A percentile compares a stretch with the other conserved stretches of the same genome.
Conservation (phyloP, 768 basidiomycete genomes). For the Mycena floridula region DNA sequence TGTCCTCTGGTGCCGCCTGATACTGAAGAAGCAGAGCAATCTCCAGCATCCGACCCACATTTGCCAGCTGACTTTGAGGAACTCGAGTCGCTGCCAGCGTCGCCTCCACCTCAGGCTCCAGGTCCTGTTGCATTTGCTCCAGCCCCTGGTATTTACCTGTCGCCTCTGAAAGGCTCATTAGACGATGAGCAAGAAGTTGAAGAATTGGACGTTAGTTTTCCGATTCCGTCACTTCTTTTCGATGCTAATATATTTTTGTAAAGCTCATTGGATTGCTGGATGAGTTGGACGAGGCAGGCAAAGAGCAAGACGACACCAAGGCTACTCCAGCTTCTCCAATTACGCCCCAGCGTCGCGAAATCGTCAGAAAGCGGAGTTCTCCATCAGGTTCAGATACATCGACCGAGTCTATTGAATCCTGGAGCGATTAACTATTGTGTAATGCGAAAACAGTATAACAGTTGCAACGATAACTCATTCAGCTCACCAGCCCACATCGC, state of each 20-base stretch:
- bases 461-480: not conserved
- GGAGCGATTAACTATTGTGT: slow-evolving; percentile 15
- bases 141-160: slow-evolving; percentile 30
- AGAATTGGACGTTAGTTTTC: too few relatives aligned
- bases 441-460: slow-evolving; percentile 2
- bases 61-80: not conserved
- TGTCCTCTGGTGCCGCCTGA: not conserved
- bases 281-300: too few relatives aligned
- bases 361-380: not conserved
- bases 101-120: slow-evolving; percentile 4
- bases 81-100: not conserved
- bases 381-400: slow-evolving; percentile 18
- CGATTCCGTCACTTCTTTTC: too few relatives aligned
- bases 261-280: too few relatives aligned
- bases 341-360: too few relatives aligned
- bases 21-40: not conserved
- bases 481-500: slow-evolving; percentile 66
- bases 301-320: too few relatives aligned
- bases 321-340: too few relatives aligned
- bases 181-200: too few relatives aligned
- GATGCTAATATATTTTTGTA: too few relatives aligned
- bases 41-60: not conserved
- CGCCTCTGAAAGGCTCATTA: too few relatives aligned
- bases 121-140: slow-evolving; percentile 24
- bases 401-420: slow-evolving; percentile 34